These are phyloP conservation scores for Lyophyllum semitale DNA, from an alignment of 768 basidiomycete genomes.

Conservation along the genomic window DNA sequence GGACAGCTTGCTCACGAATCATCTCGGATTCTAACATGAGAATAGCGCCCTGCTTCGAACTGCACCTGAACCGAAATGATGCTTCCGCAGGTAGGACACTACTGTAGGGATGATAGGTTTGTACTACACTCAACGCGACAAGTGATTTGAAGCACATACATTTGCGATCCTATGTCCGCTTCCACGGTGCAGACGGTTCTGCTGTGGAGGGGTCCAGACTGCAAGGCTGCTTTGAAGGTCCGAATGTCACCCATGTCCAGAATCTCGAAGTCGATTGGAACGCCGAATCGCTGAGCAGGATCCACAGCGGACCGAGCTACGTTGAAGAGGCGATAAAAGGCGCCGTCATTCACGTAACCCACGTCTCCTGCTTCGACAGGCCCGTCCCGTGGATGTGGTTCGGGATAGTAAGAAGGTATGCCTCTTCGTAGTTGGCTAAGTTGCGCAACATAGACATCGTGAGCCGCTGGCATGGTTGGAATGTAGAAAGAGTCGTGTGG, in stretches of 20 bases:
- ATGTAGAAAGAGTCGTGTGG: too few relatives aligned
- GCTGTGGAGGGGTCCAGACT: constrained; percentile 15
- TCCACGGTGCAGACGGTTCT: constrained; percentile 4
- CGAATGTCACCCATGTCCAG: constrained; percentile 4
- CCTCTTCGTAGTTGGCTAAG: constrained; percentile 10
- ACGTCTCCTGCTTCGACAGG: constrained; percentile 9
- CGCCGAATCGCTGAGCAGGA: constrained; percentile 8
- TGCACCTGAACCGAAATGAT: constrained; percentile 13
- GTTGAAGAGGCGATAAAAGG: constrained; percentile 16
- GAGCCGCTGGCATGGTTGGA: constrained; percentile 13
- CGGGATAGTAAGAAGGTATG: constrained; percentile 12
- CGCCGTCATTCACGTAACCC: constrained; percentile 8
- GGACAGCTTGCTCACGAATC: constrained; percentile 8
- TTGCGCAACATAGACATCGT: constrained; percentile 9
- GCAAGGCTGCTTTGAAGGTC: constrained; percentile 6
- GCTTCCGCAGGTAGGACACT: constrained; percentile 8
- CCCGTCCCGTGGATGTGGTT: constrained; percentile 6
- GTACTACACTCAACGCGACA: not conserved
- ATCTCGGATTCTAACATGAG: constrained; percentile 15
- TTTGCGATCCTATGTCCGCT: constrained; percentile 3
- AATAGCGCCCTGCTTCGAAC: constrained; percentile 14
- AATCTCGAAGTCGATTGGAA: constrained; percentile 8
- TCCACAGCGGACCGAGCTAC: constrained; percentile 4
- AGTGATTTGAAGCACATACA: not conserved
- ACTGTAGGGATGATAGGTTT: not conserved